phyloP scores from a whole-genome alignment of 176 grass and related monocot species.

The Carex littledalei region DNA sequence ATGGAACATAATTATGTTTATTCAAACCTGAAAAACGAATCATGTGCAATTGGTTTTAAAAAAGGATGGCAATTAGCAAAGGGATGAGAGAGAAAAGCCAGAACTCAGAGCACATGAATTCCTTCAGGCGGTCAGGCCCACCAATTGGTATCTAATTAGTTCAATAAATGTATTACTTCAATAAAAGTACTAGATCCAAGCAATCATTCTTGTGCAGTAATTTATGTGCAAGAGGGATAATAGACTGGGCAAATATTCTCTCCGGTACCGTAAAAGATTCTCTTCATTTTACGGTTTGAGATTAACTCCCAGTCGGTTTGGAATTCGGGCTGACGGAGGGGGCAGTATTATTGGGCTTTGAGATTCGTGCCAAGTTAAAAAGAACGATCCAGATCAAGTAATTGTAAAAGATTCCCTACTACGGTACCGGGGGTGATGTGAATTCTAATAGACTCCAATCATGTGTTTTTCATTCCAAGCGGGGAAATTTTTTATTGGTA shows the following conservation, averaged over 20 bases:
- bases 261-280: too few relatives aligned
- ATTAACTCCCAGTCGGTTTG: too few relatives aligned
- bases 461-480: too few relatives aligned
- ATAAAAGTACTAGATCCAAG: background rate
- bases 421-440: too few relatives aligned
- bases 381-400: too few relatives aligned
- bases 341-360: too few relatives aligned
- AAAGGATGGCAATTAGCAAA: background rate
- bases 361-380: too few relatives aligned
- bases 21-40: background rate
- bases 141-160: slow-evolving; percentile 10
- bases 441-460: background rate
- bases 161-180: slow-evolving; percentile 10
- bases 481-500: too few relatives aligned
- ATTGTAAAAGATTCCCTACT: too few relatives aligned
- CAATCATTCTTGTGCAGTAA: slow-evolving; percentile 9
- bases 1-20: background rate
- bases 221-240: slow-evolving; percentile 1
- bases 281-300: too few relatives aligned
- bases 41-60: slow-evolving; percentile 23
- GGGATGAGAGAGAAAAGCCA: background rate
- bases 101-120: slow-evolving; percentile 9
- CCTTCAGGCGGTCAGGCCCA: slow-evolving; percentile 1
- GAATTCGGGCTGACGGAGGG: too few relatives aligned
- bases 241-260: too few relatives aligned